phyloP scores from a whole-genome alignment of 441 rosid genomes.

The Dalechampia spathulata region DNA sequence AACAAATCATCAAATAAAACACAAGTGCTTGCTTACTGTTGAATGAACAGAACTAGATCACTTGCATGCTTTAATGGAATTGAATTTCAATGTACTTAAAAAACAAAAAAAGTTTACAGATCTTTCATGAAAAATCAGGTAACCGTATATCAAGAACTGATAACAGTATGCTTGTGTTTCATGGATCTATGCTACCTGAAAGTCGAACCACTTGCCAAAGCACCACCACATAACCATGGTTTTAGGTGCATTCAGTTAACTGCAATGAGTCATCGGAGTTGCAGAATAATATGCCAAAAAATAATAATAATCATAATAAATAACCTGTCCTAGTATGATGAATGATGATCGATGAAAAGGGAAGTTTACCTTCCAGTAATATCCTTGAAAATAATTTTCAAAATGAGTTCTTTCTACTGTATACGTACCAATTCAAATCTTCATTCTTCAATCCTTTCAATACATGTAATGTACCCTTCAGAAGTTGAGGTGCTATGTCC shows the following conservation, averaged over 20 bases:
- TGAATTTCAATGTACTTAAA: too few species aligned
- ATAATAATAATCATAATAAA: too few species aligned
- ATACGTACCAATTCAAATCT: constrained; percentile 13
- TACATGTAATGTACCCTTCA: constrained; percentile 11
- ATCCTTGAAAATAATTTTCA: not conserved
- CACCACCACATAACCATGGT: not conserved
- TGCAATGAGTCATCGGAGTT: not conserved
- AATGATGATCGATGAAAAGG: constrained; percentile 8
- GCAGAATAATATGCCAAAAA: not conserved
- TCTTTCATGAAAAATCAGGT: too few species aligned
- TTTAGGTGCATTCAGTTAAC: not conserved
- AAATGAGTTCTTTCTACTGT: too few species aligned
- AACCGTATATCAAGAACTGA: not conserved
- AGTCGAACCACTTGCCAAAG: not conserved
- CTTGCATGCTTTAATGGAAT: too few species aligned
- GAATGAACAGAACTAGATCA: too few species aligned
- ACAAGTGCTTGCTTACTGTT: too few species aligned
- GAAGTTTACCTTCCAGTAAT: not conserved
- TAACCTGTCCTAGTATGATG: not conserved
- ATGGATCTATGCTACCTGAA: not conserved
- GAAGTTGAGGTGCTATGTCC: too few species aligned
- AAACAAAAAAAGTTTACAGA: too few species aligned
- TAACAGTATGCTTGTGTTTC: not conserved
- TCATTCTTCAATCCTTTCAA: not conserved
- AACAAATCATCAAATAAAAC: too few species aligned